Evolutionary conservation across 495 filamentous ascomycete genomes (phyloP), one percentile per base, ranked within the genome.

Genomic region (Friedmanniomyces simplex): DNA sequence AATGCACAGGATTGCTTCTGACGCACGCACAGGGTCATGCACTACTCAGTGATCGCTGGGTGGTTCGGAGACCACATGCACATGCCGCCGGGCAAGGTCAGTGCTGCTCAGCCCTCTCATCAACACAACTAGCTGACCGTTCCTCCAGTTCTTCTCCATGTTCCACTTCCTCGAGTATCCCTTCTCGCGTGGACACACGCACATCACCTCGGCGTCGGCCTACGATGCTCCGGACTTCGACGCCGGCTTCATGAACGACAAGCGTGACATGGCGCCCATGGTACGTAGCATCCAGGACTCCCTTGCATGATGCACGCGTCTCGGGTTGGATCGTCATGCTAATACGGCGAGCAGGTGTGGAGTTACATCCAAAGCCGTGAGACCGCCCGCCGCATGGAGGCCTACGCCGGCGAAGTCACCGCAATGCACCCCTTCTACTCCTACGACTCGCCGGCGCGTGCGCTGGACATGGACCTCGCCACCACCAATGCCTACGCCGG

Each of bases 161-260:
- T 90, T 90, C 76, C 85, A 89, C 65, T 89, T 90, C 78, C 69
- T 89, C 52, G 84, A 89, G 72, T 90, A 90, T 61, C 86, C 87
- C 13, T 90, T 89, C 77, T 85, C 81, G 37, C 83, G 87, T 59
- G 34, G 34, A 8, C 8, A 37, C 34, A 37, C 79, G 8, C 82
- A 89, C 66, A 87, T 91, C 68, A 75, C 78, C 28, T 85, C 81
- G 0, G 69, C 85, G 0, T 80, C 87, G 54, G 83, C 83, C 12
- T 90, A 90, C 64, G 86, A 83, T 47, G 71, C 73, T 8, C 86
- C 86, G 0, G 86, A 90, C 68, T 91, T 91, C 60, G 87, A 91
- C 68, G 80, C 86, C 2, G 86, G 86, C 24, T 54, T 52, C 56
- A 88, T 91, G 85, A 90, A 86, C 60, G 85, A 91, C 67, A 81